Evolutionary conservation across 2,329 filamentous ascomycete genomes (phyloP), one percentile per base, ranked within the genome.

Genomic region (Sarocladium brachiariae): DNA sequence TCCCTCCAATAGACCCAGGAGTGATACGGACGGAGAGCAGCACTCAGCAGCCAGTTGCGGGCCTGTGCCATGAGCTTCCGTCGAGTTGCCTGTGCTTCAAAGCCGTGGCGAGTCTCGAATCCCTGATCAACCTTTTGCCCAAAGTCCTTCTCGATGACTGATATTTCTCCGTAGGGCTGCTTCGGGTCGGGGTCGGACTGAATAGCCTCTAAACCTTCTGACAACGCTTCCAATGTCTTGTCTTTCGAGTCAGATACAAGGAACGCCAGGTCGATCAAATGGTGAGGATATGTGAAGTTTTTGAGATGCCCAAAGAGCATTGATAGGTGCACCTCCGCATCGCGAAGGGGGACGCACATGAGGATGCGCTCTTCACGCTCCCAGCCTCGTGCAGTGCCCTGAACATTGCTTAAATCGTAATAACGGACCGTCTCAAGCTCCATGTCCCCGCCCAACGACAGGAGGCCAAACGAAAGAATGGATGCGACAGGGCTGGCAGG

Each of bases 1-100:
- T 99, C 93, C 68, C 93, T 84, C 93, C 93, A 99, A 65, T 99
- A 99, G 9, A 99, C 93, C 93, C 93, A 99, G 56, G 91, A 96
- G 65, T 99, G 93, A 49, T 93, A 95, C 2, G 93, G 93, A 38
- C 93, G 83, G 50, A 99, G 73, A 19, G 93, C 92, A 35, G 93
- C 92, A 61, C 90, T 96, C 51, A 99, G 72, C 49, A 99, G 76
- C 93, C 93, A 99, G 69, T 99, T 99, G 55, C 93, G 81, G 48
- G 93, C 93, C 70, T 96, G 90, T 1, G 93, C 93, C 93, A 99
- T 99, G 62, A 95, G 78, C 73, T 99, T 99, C 68, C 93, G 83
- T 60, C 93, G 80, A 58, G 86, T 87, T 21, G 93, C 93, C 69
- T 99, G 93, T 1, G 93, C 93, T 25, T 92, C 93, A 64, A 99